Evolutionary conservation across 2,329 filamentous ascomycete species (phyloP).

Genomic region (Rosellinia necatrix): DNA sequence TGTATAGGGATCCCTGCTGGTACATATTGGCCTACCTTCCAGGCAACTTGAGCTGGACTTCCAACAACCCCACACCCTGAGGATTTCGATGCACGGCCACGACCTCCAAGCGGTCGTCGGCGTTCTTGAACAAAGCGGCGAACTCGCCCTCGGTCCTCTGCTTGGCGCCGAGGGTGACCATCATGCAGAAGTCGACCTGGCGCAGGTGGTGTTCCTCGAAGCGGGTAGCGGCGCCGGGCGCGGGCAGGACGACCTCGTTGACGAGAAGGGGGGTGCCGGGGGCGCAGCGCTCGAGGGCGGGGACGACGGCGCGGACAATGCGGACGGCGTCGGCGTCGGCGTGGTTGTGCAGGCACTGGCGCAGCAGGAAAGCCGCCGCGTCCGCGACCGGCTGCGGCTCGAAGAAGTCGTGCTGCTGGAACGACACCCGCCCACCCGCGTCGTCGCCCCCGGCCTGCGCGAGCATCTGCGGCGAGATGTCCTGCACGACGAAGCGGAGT

Average conservation of each 20-base stretch:
- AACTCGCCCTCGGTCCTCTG: slow-evolving; percentile 32
- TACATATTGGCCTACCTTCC: neutral
- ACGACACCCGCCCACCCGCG: slow-evolving; percentile 12
- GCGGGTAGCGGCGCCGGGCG: slow-evolving; percentile 26
- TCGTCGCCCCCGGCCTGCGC: neutral
- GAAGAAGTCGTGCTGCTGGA: slow-evolving; percentile 24
- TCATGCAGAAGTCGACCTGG: slow-evolving; percentile 41
- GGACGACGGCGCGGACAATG: slow-evolving; percentile 23
- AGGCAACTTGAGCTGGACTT: slow-evolving; percentile 6
- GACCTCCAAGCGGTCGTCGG: slow-evolving; percentile 30
- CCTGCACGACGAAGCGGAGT: slow-evolving; percentile 22
- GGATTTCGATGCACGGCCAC: slow-evolving; percentile 12
- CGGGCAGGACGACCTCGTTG: slow-evolving; percentile 41
- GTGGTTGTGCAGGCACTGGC: slow-evolving; percentile 23
- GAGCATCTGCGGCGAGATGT: slow-evolving; percentile 12
- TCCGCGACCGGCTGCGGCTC: slow-evolving; percentile 15
- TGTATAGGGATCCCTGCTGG: no score
- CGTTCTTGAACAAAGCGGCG: slow-evolving; percentile 30
- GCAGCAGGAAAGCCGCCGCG: slow-evolving; percentile 13
- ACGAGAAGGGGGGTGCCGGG: slow-evolving; percentile 39
- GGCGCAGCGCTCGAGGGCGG: slow-evolving; percentile 25
- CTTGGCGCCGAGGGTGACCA: slow-evolving; percentile 35
- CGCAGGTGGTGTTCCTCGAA: slow-evolving; percentile 35
- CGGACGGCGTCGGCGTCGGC: slow-evolving; percentile 9
- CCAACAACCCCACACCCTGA: slow-evolving; percentile 10